Base-by-base conservation (phyloP, 371 early-diverging fungal species). In the Mortierella polycephala region DNA sequence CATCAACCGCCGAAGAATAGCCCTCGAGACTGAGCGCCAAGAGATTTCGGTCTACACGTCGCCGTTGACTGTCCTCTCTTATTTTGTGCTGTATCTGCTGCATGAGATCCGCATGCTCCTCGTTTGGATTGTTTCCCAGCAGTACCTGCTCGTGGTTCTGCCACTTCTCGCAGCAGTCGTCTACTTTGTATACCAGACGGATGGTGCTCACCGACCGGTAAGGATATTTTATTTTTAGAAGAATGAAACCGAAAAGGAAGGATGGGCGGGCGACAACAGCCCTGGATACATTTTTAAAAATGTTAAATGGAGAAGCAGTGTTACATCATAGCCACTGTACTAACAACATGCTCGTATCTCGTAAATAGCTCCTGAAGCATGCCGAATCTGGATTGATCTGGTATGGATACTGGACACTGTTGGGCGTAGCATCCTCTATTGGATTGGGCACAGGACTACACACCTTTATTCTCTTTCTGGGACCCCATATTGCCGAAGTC, bases 401-500 rank as follows among this genome's bases (percentile, higher is more conserved):
- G 95, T 94, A 94, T 77, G 90, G 88, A 18, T 94, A 92, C 82
- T 97, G 97, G 97, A 67, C 93, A 8, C 60, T 91, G 14, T 82
- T 96, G 39, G 97, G 97, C 9, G 82, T 96, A 20, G 88, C 93
- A 7, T 96, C 96, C 8, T 95, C 96, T 14, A 90, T 97, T 51
- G 97, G 97, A 7, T 85, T 97, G 30, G 97, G 97, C 6, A 93
- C 96, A 1, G 97, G 97, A 12, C 84, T 96, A 60, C 97, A 96
- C 80, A 96, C 96, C 4, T 97, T 96, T 81, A 86, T 96, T 21
- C 85, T 97, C 16, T 97, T 96, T 72, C 83, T 97, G 47, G 96
- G 95, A 8, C 96, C 97, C 7, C 92, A 91, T 69, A 93, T 97
- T 66, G 96, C 93, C 0, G 89, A 91, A 51, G 93, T 94, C 21